A percentile compares a stretch with the other conserved stretches of the same genome.
phyloP scores from a whole-genome alignment of 2,329 filamentous ascomycete species.

The Monosporascus sp. region DNA sequence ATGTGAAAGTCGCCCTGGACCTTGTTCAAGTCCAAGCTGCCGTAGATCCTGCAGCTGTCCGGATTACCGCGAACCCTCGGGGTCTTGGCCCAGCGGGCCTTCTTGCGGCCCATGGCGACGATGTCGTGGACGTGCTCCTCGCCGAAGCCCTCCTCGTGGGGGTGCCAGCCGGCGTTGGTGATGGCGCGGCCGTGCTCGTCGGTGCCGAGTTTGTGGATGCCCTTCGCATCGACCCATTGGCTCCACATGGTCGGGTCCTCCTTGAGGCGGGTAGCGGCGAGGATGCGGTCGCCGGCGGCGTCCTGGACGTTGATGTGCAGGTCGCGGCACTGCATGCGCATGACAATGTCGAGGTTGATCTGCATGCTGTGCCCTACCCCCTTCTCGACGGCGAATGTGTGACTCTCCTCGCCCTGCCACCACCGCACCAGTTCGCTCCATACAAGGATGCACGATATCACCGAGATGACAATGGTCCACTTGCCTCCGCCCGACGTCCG shows the following conservation, averaged over 20 bases:
- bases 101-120: slow-evolving; percentile 60
- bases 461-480: slow-evolving; percentile 80
- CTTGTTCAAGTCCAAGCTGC: slow-evolving; percentile 87
- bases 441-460: slow-evolving; percentile 69
- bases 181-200: slow-evolving; percentile 50
- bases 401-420: slow-evolving; percentile 78
- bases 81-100: slow-evolving; percentile 68
- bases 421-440: slow-evolving; percentile 74
- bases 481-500: slow-evolving; percentile 82
- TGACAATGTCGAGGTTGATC: slow-evolving; percentile 91
- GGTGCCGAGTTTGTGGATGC: slow-evolving; percentile 54
- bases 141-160: slow-evolving; percentile 62
- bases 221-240: slow-evolving; percentile 71
- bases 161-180: slow-evolving; percentile 54
- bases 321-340: slow-evolving; percentile 80
- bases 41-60: slow-evolving; percentile 85
- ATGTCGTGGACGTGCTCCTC: slow-evolving; percentile 93
- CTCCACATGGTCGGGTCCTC: slow-evolving; percentile 75
- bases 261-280: slow-evolving; percentile 68
- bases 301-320: slow-evolving; percentile 98
- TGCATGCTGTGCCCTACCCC: slow-evolving; percentile 82
- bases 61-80: slow-evolving; percentile 54
- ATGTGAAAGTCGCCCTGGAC: slow-evolving; percentile 98
- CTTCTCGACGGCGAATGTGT: slow-evolving; percentile 92
- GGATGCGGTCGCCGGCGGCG: slow-evolving; percentile 83